Conservation (phyloP, 495 filamentous ascomycete genomes). For the Wilcoxina mikolae region DNA sequence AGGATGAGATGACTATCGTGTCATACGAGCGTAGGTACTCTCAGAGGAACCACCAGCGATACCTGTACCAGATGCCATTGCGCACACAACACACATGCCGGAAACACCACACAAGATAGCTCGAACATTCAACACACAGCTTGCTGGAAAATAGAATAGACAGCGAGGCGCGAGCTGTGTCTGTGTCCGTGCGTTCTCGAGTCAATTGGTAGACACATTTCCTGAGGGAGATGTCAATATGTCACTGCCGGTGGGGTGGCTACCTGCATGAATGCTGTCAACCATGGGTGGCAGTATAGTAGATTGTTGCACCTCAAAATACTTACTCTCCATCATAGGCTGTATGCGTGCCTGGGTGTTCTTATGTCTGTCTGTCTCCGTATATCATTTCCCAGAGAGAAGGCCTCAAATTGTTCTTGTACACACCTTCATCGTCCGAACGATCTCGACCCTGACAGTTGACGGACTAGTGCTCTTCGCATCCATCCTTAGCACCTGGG, state of each 20-base stretch:
- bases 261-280: conserved; percentile 6
- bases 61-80: background rate
- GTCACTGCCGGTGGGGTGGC: conserved; percentile 3
- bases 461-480: background rate
- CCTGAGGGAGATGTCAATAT: conserved; percentile 4
- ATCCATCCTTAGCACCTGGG: background rate
- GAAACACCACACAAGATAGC: background rate
- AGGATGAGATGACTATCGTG: background rate
- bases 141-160: background rate
- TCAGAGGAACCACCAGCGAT: background rate
- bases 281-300: background rate
- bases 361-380: background rate
- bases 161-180: background rate
- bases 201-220: conserved; percentile 1
- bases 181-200: background rate
- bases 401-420: conserved; percentile 1
- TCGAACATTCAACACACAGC: background rate
- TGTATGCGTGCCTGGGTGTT: background rate
- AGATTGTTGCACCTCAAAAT: background rate
- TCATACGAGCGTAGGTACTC: conserved; percentile 1
- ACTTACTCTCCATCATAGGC: background rate
- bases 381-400: conserved; percentile 6
- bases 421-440: background rate
- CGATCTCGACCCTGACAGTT: conserved; percentile 4
- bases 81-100: background rate